phyloP scores from a whole-genome alignment of 2,329 filamentous ascomycete genomes.

The Paraconiothyrium brasiliense region DNA sequence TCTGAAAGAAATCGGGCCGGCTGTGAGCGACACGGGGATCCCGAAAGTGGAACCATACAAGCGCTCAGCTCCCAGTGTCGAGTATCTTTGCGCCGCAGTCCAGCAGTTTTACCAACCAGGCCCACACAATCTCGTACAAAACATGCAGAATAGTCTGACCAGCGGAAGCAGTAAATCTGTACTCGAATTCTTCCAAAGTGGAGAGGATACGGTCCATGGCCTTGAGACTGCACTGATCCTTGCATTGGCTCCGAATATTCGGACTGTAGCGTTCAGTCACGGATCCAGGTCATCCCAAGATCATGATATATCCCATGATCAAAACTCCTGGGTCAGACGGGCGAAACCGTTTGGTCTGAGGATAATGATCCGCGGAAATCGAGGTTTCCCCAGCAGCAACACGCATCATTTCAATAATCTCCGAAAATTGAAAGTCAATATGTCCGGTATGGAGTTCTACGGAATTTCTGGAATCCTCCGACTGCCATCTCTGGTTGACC shows the following conservation, averaged over 20 bases:
- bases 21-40: no score
- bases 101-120: not conserved
- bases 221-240: constrained; percentile 9
- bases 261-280: not conserved
- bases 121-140: not conserved
- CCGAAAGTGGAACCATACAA: not conserved
- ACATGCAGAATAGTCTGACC: not conserved
- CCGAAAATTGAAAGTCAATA: constrained; percentile 4
- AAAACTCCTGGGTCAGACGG: not conserved
- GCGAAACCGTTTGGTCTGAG: not conserved
- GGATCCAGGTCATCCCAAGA: not conserved
- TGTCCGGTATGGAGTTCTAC: not conserved
- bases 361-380: not conserved
- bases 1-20: not conserved
- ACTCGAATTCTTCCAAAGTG: not conserved
- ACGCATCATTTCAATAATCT: constrained; percentile 7
- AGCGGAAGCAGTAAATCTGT: not conserved
- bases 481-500: constrained; percentile 5
- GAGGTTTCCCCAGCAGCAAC: not conserved
- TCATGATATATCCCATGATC: no score
- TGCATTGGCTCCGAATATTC: constrained; percentile 6
- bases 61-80: not conserved
- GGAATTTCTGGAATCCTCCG: constrained; percentile 3
- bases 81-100: not conserved
- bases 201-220: not conserved